phyloP scores from a whole-genome alignment of 768 basidiomycete genomes.

The Lactarius pseudohatsudake region DNA sequence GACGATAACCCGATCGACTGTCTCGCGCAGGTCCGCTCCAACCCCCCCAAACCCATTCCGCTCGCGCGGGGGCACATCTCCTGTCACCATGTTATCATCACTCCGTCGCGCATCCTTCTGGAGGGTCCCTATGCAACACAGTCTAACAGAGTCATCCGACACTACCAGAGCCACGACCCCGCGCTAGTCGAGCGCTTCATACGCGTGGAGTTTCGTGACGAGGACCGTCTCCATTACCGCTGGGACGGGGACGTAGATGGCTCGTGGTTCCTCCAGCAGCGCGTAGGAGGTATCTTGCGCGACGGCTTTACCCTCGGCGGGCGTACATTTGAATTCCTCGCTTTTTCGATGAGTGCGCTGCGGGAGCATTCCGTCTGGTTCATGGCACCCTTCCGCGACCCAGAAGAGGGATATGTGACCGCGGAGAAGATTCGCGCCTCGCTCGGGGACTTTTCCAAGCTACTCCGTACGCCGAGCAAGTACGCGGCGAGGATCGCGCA shows the following conservation, averaged over 20 bases:
- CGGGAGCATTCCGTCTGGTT: conserved; percentile 86
- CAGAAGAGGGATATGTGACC: conserved; percentile 45
- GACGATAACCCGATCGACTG: conserved; percentile 46
- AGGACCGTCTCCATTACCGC: conserved; percentile 71
- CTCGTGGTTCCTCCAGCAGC: conserved; percentile 45
- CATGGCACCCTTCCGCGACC: conserved; percentile 58
- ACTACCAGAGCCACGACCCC: conserved; percentile 40
- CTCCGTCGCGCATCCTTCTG: conserved; percentile 69
- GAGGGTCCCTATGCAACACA: conserved; percentile 77
- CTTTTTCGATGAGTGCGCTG: conserved; percentile 79
- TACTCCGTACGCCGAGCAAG: conserved; percentile 59
- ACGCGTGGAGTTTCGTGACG: conserved; percentile 83
- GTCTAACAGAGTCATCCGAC: conserved; percentile 78
- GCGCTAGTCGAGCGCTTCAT: conserved; percentile 67
- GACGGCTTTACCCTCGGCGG: conserved; percentile 70
- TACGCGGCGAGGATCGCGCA: conserved; percentile 82
- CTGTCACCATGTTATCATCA: conserved; percentile 76
- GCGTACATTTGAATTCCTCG: conserved; percentile 74
- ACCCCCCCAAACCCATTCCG: conserved; percentile 25
- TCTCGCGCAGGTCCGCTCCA: conserved; percentile 42
- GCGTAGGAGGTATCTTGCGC: conserved; percentile 44
- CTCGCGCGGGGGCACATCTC: conserved; percentile 47
- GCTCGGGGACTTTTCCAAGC: conserved; percentile 66
- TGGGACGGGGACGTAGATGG: conserved; percentile 71
- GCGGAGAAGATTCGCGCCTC: conserved; percentile 58